Evolutionary conservation across 2,329 filamentous ascomycete species (phyloP).

Genomic region (Aspergillus ibericus): DNA sequence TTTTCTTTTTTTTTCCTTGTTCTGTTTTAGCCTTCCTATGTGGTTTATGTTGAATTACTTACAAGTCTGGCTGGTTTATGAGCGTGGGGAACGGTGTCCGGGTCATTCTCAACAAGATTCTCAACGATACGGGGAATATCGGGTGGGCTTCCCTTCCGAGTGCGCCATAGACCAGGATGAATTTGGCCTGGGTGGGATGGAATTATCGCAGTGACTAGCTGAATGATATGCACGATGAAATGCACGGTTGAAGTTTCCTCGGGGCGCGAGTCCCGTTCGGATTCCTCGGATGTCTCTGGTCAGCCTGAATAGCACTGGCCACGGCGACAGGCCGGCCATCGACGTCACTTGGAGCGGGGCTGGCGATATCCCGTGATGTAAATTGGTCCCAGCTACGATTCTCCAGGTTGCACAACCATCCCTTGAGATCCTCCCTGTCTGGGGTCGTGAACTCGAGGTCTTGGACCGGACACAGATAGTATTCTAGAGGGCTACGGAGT

Average conservation of each 20-base stretch:
- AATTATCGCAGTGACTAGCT: neutral
- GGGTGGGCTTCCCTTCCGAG: neutral
- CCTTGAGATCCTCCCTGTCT: too few species aligned
- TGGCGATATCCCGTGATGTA: neutral
- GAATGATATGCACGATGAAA: neutral
- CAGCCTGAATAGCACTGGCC: neutral
- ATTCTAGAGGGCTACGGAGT: too few species aligned
- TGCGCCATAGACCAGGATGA: constrained; percentile 5
- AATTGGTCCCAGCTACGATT: too few species aligned
- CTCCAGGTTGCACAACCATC: too few species aligned
- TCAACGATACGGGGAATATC: neutral
- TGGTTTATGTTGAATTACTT: neutral
- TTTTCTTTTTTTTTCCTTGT: neutral
- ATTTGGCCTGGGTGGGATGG: neutral
- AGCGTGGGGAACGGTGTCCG: constrained; percentile 7
- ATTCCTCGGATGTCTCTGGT: neutral
- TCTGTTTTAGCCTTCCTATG: neutral
- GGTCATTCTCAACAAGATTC: neutral
- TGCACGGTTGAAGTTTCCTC: neutral
- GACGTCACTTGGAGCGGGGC: neutral
- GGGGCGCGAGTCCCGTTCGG: neutral
- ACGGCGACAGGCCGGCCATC: too few species aligned
- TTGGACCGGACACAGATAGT: too few species aligned
- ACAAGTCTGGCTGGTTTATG: constrained; percentile 3
- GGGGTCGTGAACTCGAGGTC: too few species aligned